Evolutionary conservation across 257 asterid species (phyloP).

Genomic region (Rhazya stricta): DNA sequence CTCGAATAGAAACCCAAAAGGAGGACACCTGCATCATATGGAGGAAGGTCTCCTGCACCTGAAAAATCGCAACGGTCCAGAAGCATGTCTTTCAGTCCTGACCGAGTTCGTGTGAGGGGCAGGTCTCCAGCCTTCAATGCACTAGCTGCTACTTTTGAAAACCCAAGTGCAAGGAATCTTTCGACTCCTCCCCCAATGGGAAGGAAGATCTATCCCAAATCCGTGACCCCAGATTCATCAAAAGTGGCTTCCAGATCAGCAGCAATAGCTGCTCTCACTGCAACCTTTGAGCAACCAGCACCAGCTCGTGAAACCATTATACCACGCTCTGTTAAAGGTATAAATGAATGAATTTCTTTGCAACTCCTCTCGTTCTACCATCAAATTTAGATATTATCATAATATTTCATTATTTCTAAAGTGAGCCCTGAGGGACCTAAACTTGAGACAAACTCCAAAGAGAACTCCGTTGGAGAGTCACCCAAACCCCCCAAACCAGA

Average conservation of each 20-base stretch:
- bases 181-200: conserved; percentile 96
- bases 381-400: neutral
- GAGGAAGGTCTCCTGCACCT: conserved; percentile 80
- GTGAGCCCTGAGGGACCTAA: conserved; percentile 54
- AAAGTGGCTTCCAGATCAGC: conserved; percentile 49
- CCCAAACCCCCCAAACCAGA: conserved; percentile 62
- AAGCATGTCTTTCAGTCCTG: conserved; percentile 98
- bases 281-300: conserved; percentile 53
- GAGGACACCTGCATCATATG: conserved; percentile 56
- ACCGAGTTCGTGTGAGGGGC: conserved; percentile 96
- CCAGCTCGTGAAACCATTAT: conserved; percentile 57
- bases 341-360: conserved; percentile 6
- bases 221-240: conserved; percentile 73
- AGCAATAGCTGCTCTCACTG: conserved; percentile 63
- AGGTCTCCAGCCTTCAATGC: conserved; percentile 98
- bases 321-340: conserved; percentile 74
- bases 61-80: conserved; percentile 91
- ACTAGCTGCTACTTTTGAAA: conserved; percentile 90
- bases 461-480: conserved; percentile 50
- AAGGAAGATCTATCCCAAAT: conserved; percentile 79
- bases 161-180: conserved; percentile 63
- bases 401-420: conserved; percentile 17
- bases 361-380: neutral
- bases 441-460: conserved; percentile 44
- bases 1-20: conserved; percentile 77